phyloP scores from a whole-genome alignment of 371 early-diverging fungal species.

The Mortierella sp. region DNA sequence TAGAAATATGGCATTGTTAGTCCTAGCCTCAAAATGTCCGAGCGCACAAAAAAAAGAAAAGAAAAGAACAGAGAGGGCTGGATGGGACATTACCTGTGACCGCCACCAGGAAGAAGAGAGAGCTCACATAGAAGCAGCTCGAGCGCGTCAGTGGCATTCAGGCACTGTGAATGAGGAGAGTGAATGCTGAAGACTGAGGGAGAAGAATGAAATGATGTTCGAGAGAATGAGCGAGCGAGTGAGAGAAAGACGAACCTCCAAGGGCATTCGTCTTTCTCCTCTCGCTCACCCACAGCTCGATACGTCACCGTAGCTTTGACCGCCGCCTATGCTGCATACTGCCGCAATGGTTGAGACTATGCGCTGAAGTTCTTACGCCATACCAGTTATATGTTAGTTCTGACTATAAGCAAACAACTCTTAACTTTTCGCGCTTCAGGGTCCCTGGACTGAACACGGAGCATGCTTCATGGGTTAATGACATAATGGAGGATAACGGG shows the following conservation, averaged over 20 bases:
- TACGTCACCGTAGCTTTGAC: too few species aligned
- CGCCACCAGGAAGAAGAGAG: slow-evolving; percentile 52
- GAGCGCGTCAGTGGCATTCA: slow-evolving; percentile 52
- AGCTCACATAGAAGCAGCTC: slow-evolving; percentile 55
- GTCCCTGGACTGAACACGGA: too few species aligned
- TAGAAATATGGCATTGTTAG: neutral
- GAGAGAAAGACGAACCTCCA: slow-evolving; percentile 1
- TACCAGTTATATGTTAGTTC: too few species aligned
- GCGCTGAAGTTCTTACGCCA: too few species aligned
- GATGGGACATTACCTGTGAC: slow-evolving; percentile 33
- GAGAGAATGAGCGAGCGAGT: neutral
- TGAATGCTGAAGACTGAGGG: neutral
- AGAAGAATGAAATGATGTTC: neutral
- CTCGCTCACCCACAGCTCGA: neutral
- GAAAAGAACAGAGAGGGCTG: neutral
- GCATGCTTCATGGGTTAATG: too few species aligned
- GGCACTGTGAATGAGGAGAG: neutral
- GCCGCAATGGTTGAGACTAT: too few species aligned
- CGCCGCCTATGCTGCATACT: too few species aligned
- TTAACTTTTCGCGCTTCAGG: too few species aligned
- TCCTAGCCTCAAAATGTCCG: neutral
- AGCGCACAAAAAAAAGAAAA: too few species aligned
- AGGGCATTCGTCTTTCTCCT: neutral
- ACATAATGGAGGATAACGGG: too few species aligned
- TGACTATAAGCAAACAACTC: too few species aligned